phyloP scores from a whole-genome alignment of 345 rosid genomes.

The Camelina neglecta region DNA sequence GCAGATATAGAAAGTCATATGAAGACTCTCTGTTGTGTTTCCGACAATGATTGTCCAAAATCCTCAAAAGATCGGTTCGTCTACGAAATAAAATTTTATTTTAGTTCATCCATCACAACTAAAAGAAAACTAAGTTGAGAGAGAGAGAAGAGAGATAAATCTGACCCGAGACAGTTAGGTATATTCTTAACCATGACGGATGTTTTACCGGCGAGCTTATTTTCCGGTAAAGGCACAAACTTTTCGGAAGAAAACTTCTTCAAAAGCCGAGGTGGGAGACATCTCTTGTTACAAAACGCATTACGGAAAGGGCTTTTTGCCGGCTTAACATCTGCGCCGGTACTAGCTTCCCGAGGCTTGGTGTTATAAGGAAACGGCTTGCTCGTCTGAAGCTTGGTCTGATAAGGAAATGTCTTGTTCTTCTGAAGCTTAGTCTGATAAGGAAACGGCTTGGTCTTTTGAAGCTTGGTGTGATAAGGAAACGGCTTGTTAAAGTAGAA shows the following conservation, averaged over 20 bases:
- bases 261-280: constrained; percentile 22
- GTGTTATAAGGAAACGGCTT: too few relatives aligned
- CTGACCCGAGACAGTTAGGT: constrained; percentile 52
- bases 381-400: too few relatives aligned
- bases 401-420: too few relatives aligned
- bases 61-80: constrained; percentile 40
- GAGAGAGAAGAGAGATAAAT: background rate
- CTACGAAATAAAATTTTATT: constrained; percentile 28
- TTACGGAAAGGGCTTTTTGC: background rate
- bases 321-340: background rate
- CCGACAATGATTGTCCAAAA: constrained; percentile 52
- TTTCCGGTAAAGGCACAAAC: background rate
- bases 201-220: constrained; percentile 33
- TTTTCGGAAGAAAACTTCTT: background rate
- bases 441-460: too few relatives aligned
- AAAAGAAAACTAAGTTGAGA: background rate
- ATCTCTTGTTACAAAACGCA: background rate
- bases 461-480: too few relatives aligned
- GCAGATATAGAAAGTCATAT: constrained; percentile 61
- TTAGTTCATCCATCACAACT: background rate
- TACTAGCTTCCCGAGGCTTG: background rate
- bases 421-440: too few relatives aligned
- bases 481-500: background rate
- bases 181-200: constrained; percentile 56
- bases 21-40: constrained; percentile 43